A percentile compares a stretch with the other conserved stretches of the same genome.
phyloP scores from a whole-genome alignment of 2,329 filamentous ascomycete species.

The Beauveria sp. region DNA sequence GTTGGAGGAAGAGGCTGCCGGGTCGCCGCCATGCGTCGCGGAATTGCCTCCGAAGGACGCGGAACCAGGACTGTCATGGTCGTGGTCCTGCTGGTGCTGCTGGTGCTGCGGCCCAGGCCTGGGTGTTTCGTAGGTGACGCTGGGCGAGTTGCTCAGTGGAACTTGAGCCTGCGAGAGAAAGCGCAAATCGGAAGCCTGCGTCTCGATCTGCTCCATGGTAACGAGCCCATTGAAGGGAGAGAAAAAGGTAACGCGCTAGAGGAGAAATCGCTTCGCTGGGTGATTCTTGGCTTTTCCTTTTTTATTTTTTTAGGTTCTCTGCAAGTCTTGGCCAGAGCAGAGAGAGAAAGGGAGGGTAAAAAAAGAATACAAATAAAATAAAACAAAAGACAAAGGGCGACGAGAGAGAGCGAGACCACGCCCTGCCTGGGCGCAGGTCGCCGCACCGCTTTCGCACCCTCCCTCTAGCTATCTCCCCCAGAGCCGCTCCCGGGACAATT shows the following conservation, averaged over 20 bases:
- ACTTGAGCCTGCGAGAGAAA: conserved; percentile 37
- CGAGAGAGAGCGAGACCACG: neutral
- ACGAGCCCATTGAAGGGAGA: neutral
- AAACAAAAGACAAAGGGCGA: neutral
- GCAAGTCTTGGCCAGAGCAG: neutral
- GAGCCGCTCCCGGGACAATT: no score
- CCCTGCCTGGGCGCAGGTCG: neutral
- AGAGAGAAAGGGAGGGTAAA: neutral
- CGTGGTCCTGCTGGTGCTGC: no score
- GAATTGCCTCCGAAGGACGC: conserved; percentile 42
- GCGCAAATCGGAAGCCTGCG: conserved; percentile 46
- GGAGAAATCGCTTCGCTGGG: no score
- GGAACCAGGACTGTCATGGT: conserved; percentile 30
- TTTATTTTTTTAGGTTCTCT: no score
- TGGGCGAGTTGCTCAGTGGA: conserved; percentile 22
- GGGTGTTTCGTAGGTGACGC: conserved; percentile 26
- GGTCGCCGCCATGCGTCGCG: conserved; percentile 24
- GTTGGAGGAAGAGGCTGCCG: conserved; percentile 19
- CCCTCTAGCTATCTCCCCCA: no score
- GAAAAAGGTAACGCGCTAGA: no score
- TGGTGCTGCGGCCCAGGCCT: conserved; percentile 17
- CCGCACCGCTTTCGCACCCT: no score
- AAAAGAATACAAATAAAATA: neutral
- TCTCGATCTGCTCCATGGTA: conserved; percentile 47
- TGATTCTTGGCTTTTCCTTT: no score